Evolutionary conservation across 1,139 yeast genomes (phyloP).

Genomic region (Lodderomyces beijingensis): DNA sequence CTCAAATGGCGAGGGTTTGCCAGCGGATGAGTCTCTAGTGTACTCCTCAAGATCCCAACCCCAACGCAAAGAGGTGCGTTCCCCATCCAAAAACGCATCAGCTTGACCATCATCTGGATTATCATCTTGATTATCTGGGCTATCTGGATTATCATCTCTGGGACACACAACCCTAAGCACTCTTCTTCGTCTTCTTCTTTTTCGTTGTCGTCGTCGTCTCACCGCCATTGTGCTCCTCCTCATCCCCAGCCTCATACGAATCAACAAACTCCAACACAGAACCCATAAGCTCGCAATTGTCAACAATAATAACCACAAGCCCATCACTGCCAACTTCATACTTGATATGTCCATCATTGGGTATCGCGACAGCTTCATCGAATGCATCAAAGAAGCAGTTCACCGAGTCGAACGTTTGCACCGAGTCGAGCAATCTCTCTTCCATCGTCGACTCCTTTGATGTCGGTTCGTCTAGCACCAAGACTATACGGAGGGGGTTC

Average conservation of each 20-base stretch:
- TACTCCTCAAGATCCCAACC: too few species aligned
- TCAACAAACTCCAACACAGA: slow-evolving; percentile 36
- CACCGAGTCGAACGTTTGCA: slow-evolving; percentile 46
- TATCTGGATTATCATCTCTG: too few species aligned
- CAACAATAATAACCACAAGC: slow-evolving; percentile 56
- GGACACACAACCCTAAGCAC: too few species aligned
- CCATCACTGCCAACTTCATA: slow-evolving; percentile 75
- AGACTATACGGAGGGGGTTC: slow-evolving; percentile 39
- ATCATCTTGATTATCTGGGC: too few species aligned
- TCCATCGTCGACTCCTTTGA: slow-evolving; percentile 36
- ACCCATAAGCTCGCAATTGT: slow-evolving; percentile 30
- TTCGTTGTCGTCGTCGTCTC: slow-evolving; percentile 3
- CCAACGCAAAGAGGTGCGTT: too few species aligned
- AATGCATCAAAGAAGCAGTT: slow-evolving; percentile 60
- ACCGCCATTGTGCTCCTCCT: neutral
- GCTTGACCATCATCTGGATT: too few species aligned
- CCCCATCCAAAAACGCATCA: too few species aligned
- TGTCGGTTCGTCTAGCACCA: slow-evolving; percentile 31
- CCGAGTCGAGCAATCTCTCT: slow-evolving; percentile 41
- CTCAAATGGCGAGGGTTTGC: too few species aligned
- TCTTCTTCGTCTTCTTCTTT: slow-evolving; percentile 5
- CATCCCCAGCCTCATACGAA: slow-evolving; percentile 15
- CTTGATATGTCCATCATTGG: slow-evolving; percentile 63
- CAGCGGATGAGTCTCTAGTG: too few species aligned
- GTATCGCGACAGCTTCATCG: slow-evolving; percentile 57